These are phyloP conservation scores for Drechmeria coniospora DNA, from an alignment of 2,329 filamentous ascomycete species.

Conservation along the genomic window DNA sequence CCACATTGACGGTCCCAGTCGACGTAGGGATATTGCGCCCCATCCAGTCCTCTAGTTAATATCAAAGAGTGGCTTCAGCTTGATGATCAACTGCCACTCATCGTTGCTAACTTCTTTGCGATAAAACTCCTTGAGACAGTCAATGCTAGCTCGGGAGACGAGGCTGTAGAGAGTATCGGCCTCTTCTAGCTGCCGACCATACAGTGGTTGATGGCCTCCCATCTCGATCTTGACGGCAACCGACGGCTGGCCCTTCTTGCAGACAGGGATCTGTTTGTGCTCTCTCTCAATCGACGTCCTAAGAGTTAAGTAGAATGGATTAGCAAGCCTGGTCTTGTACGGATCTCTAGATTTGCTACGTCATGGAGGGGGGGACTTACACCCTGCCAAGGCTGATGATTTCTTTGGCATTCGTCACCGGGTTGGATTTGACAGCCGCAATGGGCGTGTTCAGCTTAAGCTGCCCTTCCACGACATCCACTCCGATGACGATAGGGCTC, in stretches of 20 bases:
- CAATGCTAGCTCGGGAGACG: conserved; percentile 77
- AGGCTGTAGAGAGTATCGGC: conserved; percentile 74
- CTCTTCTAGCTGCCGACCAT: conserved; percentile 91
- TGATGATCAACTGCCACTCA: conserved; percentile 88
- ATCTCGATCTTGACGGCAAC: conserved; percentile 96
- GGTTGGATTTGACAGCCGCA: conserved; percentile 68
- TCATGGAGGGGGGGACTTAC: conserved; percentile 38
- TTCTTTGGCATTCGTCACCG: conserved; percentile 68
- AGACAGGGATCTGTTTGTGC: conserved; percentile 83
- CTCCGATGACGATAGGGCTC: conserved; percentile 81
- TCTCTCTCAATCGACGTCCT: conserved; percentile 96
- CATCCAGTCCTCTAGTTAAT: conserved; percentile 43
- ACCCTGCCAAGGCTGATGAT: conserved; percentile 79
- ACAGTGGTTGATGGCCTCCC: conserved; percentile 80
- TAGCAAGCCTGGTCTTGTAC: conserved; percentile 18
- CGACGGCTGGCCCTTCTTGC: conserved; percentile 93
- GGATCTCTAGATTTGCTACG: conserved; percentile 1
- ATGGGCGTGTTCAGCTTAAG: conserved; percentile 81
- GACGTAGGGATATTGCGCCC: too few species aligned
- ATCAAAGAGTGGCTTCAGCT: conserved; percentile 90
- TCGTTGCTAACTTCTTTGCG: conserved; percentile 74
- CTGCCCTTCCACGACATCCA: conserved; percentile 86
- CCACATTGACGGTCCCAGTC: too few species aligned
- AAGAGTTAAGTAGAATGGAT: conserved; percentile 6
- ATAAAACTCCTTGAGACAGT: conserved; percentile 94